phyloP scores from a whole-genome alignment of 2,329 filamentous ascomycete species.

The Cladosporium sp. region DNA sequence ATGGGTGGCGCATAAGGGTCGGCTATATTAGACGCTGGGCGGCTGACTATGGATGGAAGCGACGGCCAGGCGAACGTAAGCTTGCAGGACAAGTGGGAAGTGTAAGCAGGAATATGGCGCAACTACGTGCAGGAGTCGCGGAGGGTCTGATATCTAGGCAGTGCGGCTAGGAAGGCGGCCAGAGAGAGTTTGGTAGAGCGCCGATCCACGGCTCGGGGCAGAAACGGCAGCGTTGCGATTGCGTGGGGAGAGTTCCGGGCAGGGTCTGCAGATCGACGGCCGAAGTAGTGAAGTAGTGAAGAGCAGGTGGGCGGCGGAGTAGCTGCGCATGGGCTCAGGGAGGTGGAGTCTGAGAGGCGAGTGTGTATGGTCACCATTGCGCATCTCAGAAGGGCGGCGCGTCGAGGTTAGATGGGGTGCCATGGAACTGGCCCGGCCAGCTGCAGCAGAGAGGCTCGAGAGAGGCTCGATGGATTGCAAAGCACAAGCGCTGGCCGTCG shows the following conservation, averaged over 20 bases:
- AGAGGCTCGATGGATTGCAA: neutral
- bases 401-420: neutral
- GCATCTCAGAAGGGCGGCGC: neutral
- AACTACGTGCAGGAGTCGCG: neutral
- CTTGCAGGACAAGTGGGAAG: slow-evolving; percentile 1
- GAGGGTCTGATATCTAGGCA: slow-evolving; percentile 11
- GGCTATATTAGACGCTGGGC: slow-evolving; percentile 17
- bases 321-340: neutral
- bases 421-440: neutral
- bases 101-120: slow-evolving; percentile 9
- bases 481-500: slow-evolving; percentile 4
- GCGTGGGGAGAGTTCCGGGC: neutral
- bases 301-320: neutral
- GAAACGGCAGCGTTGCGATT: slow-evolving; percentile 1
- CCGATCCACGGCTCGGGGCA: neutral
- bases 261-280: slow-evolving; percentile 3
- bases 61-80: slow-evolving; percentile 1
- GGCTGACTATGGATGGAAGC: slow-evolving; percentile 2
- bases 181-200: slow-evolving; percentile 1
- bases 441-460: slow-evolving; percentile 1
- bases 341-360: neutral
- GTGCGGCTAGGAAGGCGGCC: slow-evolving; percentile 6
- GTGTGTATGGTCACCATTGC: neutral
- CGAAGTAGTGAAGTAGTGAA: neutral
- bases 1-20: slow-evolving; percentile 16